Evolutionary conservation across 2,329 filamentous ascomycete species (phyloP), one percentile per base, ranked within the genome.

Genomic region (Magnaporthiopsis incrustans): DNA sequence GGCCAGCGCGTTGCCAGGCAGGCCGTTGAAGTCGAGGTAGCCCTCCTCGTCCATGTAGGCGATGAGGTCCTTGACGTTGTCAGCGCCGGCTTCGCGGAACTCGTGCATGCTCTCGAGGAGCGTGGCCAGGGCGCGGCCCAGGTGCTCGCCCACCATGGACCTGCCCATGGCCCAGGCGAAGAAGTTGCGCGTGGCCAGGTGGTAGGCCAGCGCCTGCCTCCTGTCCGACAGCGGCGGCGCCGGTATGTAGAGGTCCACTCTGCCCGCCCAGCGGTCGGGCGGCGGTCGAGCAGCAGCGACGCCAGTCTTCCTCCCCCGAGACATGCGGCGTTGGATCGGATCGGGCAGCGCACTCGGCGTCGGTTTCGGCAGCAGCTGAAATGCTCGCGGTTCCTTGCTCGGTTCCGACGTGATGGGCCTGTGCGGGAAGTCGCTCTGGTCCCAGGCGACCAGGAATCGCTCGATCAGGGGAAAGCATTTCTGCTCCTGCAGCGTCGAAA

Each of bases 171-270:
- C 73, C 79, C 87, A 92, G 4, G 90, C 90, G 65, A 93, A 88
- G 69, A 92, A 85, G 70, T 94, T 94, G 18, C 90, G 83, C 3
- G 85, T 90, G 1, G 86, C 84, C 6, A 91, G 71, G 69, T 91
- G 87, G 72, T 89, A 89, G 53, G 79, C 74, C 68, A 86, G 84
- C 0, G 83, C 77, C 66, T 87, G 81, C 4, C 81, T 77, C 67
- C 81, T 80, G 60, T 82, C 79, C 5, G 79, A 74, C 44, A 77
- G 74, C 1, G 80, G 71, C 0, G 89, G 88, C 1, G 88, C 79
- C 2, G 89, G 85, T n/a, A 94, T 85, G 71, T 87, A 91, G 1
- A 93, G 77, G 62, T 92, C 86, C 64, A 85, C 72, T 35, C 67
- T 74, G 60, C 70, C 71, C 1, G 44, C 44, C 44, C 44, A 53